These are phyloP conservation scores for Trichopus zeylanicus DNA, from an alignment of 116 monocot species.

Conservation along the genomic window DNA sequence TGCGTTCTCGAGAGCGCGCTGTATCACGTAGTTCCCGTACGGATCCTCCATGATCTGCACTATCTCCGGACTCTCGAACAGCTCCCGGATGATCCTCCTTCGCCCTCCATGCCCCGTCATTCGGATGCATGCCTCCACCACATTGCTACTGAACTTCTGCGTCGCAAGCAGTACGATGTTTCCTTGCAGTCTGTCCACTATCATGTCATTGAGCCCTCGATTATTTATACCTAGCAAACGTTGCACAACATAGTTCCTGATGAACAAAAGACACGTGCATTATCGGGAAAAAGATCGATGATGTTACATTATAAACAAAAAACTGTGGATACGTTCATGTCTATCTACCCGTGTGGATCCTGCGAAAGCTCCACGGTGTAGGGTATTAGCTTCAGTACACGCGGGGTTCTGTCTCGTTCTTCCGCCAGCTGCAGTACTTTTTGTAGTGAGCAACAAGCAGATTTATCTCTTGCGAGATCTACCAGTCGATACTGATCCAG, in stretches of 20 bases:
- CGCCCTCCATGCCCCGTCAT: neutral
- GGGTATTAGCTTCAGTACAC: too few relatives aligned
- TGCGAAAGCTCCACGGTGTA: too few relatives aligned
- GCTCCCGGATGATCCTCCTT: neutral
- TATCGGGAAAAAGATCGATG: too few relatives aligned
- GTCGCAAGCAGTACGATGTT: neutral
- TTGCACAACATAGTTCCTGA: constrained; percentile 1
- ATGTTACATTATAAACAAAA: too few relatives aligned
- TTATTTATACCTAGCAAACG: neutral
- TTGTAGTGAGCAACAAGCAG: too few relatives aligned
- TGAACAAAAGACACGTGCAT: too few relatives aligned
- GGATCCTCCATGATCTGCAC: neutral
- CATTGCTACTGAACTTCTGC: neutral
- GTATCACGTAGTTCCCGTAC: neutral
- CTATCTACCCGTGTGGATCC: too few relatives aligned
- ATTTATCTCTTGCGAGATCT: too few relatives aligned
- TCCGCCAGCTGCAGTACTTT: too few relatives aligned
- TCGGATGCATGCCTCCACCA: neutral
- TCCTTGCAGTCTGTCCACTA: neutral
- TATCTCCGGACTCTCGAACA: neutral
- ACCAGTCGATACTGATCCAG: too few relatives aligned
- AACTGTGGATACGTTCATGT: too few relatives aligned
- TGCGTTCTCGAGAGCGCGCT: neutral
- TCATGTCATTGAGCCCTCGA: neutral
- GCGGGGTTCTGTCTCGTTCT: too few relatives aligned